Base-by-base conservation (phyloP, 164 flowering plant species). In the Houttuynia cordata region DNA sequence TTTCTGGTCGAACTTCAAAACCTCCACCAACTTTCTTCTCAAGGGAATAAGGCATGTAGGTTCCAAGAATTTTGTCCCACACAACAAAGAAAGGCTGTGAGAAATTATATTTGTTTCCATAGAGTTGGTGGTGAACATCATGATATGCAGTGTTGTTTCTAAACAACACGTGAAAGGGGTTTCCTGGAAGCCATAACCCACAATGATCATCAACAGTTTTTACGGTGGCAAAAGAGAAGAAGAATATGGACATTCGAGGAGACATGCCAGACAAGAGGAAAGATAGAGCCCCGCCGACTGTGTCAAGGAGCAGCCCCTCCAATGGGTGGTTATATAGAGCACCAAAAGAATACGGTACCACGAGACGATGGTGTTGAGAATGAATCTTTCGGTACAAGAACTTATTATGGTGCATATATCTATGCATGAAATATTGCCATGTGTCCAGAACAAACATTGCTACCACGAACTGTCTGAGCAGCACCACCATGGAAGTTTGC, bases 201-300 rank as follows among this genome's bases (percentile, higher is more conserved):
- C 97, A 88, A 60, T 94, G 99, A 61, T 94, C 99, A 66, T 94
- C 99, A 20, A 94, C 96, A 0, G 96, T 87, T 65, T 94, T 94
- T 54, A 94, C 67, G 61, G 96, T 88, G 24, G 96, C 97, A 66
- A 94, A 91, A 53, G 96, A 88, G 77, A 94, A 91, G 84, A 94
- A 91, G 78, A 85, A 91, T 64, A 94, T 85, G 63, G 99, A 83
- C 21, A 80, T 50, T 49, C 89, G 79, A 21, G 97, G 88, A 8
- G 93, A 77, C 99, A 94, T 94, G 57, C 99, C 99, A n/a, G 99
- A 88, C 20, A 82, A 53, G 34, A 94, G 91, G 74, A 88, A 91
- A 52, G 97, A 72, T 42, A 94, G 68, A 30, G 97, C 96, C 24
- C 97, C 97, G 21, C 97, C 96, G 56, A 87, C 50, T 10, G 96